Percentiles rank a stretch among this genome's conserved stretches.
These are phyloP conservation scores for Fistulifera solaris DNA, from an alignment of 108 stramenopile genomes.

Conservation along the genomic window DNA sequence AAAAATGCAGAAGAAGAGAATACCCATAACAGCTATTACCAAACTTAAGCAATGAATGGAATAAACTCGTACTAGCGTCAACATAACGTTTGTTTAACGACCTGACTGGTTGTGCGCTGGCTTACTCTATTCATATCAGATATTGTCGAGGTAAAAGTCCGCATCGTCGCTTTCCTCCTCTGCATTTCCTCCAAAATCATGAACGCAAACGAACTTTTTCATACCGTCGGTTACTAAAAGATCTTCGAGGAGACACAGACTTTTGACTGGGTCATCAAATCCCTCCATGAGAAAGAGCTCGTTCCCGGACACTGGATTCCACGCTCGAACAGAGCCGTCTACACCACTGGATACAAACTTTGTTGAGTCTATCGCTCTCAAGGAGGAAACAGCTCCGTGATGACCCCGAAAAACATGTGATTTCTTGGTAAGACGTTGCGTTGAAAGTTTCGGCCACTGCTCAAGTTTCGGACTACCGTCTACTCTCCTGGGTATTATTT, in stretches of 20 bases:
- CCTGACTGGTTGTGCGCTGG: too few relatives aligned
- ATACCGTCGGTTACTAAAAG: slow-evolving; percentile 44
- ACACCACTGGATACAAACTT: slow-evolving; percentile 35
- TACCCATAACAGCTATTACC: too few relatives aligned
- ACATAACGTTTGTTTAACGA: too few relatives aligned
- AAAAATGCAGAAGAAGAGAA: too few relatives aligned
- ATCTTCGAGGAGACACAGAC: slow-evolving; percentile 42
- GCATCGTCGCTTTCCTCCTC: neutral
- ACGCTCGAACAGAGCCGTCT: slow-evolving; percentile 41
- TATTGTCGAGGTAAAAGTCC: too few relatives aligned
- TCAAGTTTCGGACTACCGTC: slow-evolving; percentile 14
- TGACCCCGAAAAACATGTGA: slow-evolving; percentile 45
- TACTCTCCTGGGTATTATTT: slow-evolving; percentile 8
- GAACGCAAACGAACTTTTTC: slow-evolving; percentile 42
- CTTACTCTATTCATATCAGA: too few relatives aligned
- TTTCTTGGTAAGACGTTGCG: slow-evolving; percentile 45
- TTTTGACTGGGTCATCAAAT: slow-evolving; percentile 33
- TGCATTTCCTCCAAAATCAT: slow-evolving; percentile 28
- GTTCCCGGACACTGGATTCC: slow-evolving; percentile 36
- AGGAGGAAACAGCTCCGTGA: slow-evolving; percentile 32
- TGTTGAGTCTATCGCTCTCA: slow-evolving; percentile 26
- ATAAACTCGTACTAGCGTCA: too few relatives aligned
- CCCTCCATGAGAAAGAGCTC: slow-evolving; percentile 54
- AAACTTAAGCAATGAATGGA: too few relatives aligned
- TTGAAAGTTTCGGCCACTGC: slow-evolving; percentile 50